Evolutionary conservation across 768 basidiomycete species (phyloP), one percentile per base, ranked within the genome.

Genomic region (Macrolepiota fuliginosa): DNA sequence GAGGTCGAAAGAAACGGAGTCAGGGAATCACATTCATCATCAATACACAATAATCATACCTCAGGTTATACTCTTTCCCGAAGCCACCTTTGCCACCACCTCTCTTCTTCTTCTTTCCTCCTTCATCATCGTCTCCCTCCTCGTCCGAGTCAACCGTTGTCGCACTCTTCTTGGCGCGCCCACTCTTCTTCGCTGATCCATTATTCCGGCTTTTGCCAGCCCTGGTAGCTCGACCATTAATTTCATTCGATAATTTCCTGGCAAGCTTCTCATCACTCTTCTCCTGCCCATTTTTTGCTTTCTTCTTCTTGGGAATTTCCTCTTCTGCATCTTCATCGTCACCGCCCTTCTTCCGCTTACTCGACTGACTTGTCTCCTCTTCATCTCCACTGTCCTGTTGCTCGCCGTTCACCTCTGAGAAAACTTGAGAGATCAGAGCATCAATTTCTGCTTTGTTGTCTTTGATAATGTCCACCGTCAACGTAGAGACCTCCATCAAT

Each of bases 61-160:
- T 93, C 63, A 94, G 76, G 15, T 72, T 70, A 69, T 87, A 92
- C 67, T 90, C 89, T 72, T 93, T 93, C 52, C 83, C 83, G 71
- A 94, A 92, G 24, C 91, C 91, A 15, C 89, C 90, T 69, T 82
- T 84, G 24, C 86, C 84, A 50, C 74, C 77, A 12, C 81, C 79
- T 15, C 79, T 79, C 47, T 70, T 64, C 67, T 74, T 77, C 68
- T 73, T 76, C 69, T 71, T 75, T 63, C 68, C 77, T 2, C 67
- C 67, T n/a, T 73, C 79, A 46, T 69, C 78, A 61, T 79, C 76
- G 69, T 74, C 75, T 54, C 78, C 81, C 58, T 83, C 83, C 29
- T 81, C 83, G 67, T 84, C 85, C 64, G 81, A 78, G 66, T 82
- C 79, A 61, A 85, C 79, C 19, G 74, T 79, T 56, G 76, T 80